Base-by-base conservation (phyloP, 192 early-diverging fungal genomes). In the Obelidium mucronatum region DNA sequence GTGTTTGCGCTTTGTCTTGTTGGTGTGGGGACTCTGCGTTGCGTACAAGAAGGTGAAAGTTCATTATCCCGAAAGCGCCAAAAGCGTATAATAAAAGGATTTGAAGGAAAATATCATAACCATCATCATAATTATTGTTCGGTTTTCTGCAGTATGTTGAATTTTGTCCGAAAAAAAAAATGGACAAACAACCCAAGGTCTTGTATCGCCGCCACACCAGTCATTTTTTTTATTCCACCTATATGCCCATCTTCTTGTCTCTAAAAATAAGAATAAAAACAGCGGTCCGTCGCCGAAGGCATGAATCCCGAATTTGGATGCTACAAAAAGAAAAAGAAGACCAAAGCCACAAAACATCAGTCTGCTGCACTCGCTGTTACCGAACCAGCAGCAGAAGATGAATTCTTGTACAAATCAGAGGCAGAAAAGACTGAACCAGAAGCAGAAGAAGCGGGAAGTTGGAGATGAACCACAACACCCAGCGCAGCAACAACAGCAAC, bases 331-430 rank as follows among this genome's bases (percentile, higher is more conserved):
- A n/a, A n/a, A n/a, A n/a, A n/a, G n/a, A n/a, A n/a, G n/a, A n/a
- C n/a, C n/a, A n/a, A n/a, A n/a, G n/a, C n/a, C n/a, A n/a, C 0
- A 48, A 48, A 48, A 48, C 44, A 48, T 0, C 44, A 48, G 44
- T 48, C 19, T 19, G 8, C 44, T 48, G 11, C 44, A 48, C 44
- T 19, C n/a, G n/a, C n/a, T n/a, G n/a, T n/a, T n/a, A 51, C 84
- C 19, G 31, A 53, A 19, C 54, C 2, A 22, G 35, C 52, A 8
- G 73, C 75, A 0, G 80, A 5, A 1, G 54, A 15, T 30, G 42
- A 15, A 28, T 70, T 48, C 4, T 72, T 37, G 44, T 83, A 83
- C n/a, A 83, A 61, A 15, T 61, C 63, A 26, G 30, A n/a, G n/a
- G n/a, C 31, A 19, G 11, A 64, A 1, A 15, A 28, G 31, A 19